Evolutionary conservation across 192 early-diverging fungal genomes (phyloP), one percentile per base, ranked within the genome.

Genomic region (Coemansia sp.): DNA sequence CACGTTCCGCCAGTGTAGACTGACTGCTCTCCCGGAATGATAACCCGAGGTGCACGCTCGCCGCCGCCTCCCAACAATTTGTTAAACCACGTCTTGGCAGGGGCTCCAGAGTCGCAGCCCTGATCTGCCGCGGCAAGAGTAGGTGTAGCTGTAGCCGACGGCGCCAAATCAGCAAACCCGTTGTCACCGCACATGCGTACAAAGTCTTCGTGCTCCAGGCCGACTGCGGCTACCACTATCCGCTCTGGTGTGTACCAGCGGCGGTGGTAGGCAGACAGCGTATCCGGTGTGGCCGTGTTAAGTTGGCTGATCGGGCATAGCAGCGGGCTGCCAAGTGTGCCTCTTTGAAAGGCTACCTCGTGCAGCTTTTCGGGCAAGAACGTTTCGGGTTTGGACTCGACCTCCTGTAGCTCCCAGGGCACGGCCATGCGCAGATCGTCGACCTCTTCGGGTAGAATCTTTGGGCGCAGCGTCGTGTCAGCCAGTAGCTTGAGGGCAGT

Each of bases 221-320:
- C 97, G 31, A 92, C 89, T 4, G 90, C 94, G 3, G 93, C 92
- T 16, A 99, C 85, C 3, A 96, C 95, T 58, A 99, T 95, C 49
- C 96, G 89, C 64, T 97, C 93, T 0, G 97, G 96, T 8, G 90
- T 87, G 77, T 92, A 96, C 96, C 95, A 97, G 12, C 80, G 89
- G 20, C 84, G 71, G 58, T 92, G 90, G 75, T 92, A 99, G 8
- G 83, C 64, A 40, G 83, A 87, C 43, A 99, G 87, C 18, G 87
- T 73, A 2, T 88, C 87, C 1, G 91, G 86, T 1, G 90, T 92
- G 70, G 95, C 91, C 0, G 62, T 66, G 38, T 86, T 76, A 20
- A 97, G 87, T 68, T 85, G 88, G 16, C 87, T 86, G 16, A 88
- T 76, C 3, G 93, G 87, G 68, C 93, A 93, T 13, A 95, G 65